Evolutionary conservation across 495 filamentous ascomycete genomes (phyloP).

Genomic region (Geoglossum glabrum): DNA sequence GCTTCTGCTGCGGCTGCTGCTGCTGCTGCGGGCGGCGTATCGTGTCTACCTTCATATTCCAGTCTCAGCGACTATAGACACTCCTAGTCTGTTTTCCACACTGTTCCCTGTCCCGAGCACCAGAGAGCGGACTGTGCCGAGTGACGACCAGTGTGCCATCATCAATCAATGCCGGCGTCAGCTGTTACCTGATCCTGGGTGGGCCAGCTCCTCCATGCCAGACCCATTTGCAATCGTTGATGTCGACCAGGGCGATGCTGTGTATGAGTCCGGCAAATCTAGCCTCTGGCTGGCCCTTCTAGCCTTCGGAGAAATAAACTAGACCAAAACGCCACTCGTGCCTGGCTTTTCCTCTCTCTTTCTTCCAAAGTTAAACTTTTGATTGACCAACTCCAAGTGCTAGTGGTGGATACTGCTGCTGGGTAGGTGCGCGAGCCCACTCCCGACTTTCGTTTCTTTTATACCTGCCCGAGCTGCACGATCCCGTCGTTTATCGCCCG

Average conservation of each 20-base stretch:
- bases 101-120: neutral
- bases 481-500: conserved; percentile 1
- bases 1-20: neutral
- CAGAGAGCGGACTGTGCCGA: neutral
- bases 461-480: neutral
- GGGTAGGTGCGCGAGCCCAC: conserved; percentile 1
- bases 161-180: neutral
- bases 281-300: neutral
- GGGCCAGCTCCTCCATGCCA: neutral
- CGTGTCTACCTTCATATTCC: neutral
- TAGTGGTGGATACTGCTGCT: neutral
- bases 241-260: neutral
- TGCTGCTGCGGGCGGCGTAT: neutral
- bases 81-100: neutral
- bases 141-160: neutral
- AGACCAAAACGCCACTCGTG: neutral
- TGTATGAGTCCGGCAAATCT: neutral
- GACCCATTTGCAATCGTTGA: neutral
- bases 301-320: conserved; percentile 1
- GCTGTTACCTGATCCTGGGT: neutral
- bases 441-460: conserved; percentile 1
- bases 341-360: neutral
- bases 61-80: neutral
- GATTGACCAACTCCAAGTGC: neutral
- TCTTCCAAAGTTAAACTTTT: neutral